Conservation (phyloP, 176 grass and related monocot species). For the Stipa capillata region DNA sequence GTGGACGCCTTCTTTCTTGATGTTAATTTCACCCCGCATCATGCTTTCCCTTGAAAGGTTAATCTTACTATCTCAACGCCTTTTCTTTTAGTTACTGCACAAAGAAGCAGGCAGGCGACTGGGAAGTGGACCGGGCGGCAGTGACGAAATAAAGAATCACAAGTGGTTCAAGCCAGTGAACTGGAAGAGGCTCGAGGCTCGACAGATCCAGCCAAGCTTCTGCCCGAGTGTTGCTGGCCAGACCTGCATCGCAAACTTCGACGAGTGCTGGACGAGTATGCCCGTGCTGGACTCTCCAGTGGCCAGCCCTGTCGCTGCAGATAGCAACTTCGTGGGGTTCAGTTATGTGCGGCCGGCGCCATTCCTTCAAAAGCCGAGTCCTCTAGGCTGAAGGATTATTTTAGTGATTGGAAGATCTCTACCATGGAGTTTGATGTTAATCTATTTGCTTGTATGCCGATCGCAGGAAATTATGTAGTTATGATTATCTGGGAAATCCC, state of each 20-base stretch:
- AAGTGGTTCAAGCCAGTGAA: slow-evolving; percentile 95
- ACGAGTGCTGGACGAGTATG: slow-evolving; percentile 91
- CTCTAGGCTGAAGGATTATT: slow-evolving; percentile 38
- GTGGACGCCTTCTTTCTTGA: too few relatives aligned
- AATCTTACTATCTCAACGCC: neutral
- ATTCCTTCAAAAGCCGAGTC: slow-evolving; percentile 65
- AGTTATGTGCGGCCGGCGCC: slow-evolving; percentile 63
- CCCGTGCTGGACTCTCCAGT: slow-evolving; percentile 69
- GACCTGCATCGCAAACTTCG: slow-evolving; percentile 79
- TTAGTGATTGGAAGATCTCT: too few relatives aligned
- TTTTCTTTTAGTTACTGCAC: slow-evolving; percentile 54
- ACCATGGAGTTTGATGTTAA: too few relatives aligned
- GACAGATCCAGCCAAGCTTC: slow-evolving; percentile 90
- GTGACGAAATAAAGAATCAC: slow-evolving; percentile 84
- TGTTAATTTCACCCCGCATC: too few relatives aligned
- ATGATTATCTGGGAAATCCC: neutral
- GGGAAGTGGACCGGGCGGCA: slow-evolving; percentile 50
- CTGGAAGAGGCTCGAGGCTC: slow-evolving; percentile 75
- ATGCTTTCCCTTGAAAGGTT: too few relatives aligned
- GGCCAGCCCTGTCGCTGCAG: slow-evolving; percentile 64
- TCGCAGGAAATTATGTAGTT: too few relatives aligned
- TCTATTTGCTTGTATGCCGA: too few relatives aligned
- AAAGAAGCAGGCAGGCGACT: slow-evolving; percentile 79
- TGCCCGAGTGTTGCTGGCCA: slow-evolving; percentile 73
- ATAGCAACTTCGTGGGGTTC: slow-evolving; percentile 77